A percentile compares a stretch with the other conserved stretches of the same genome.
phyloP scores from a whole-genome alignment of 129 eudicot genomes.

The Heracleum sosnowskyi region DNA sequence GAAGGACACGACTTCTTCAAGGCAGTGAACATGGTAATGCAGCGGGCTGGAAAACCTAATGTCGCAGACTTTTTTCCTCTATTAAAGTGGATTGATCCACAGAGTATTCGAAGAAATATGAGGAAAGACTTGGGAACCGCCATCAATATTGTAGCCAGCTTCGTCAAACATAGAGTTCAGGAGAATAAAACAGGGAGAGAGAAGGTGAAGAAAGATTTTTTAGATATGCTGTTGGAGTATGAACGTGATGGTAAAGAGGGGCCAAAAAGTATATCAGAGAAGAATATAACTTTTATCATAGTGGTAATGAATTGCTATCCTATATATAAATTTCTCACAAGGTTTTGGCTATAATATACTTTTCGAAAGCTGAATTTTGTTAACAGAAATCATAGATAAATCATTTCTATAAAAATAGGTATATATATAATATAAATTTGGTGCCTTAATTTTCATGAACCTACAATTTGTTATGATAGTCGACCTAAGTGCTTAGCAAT shows the following conservation, averaged over 20 bases:
- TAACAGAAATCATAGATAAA: not conserved
- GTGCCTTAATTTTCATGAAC: no score
- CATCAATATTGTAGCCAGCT: not conserved
- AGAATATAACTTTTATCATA: slow-evolving; percentile 30
- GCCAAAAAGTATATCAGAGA: slow-evolving; percentile 25
- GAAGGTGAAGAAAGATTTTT: not conserved
- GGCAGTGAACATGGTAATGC: slow-evolving; percentile 17
- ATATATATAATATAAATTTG: no score
- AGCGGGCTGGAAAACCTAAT: slow-evolving; percentile 29
- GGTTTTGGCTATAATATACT: not conserved
- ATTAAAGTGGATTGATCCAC: slow-evolving; percentile 28
- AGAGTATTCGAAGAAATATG: not conserved
- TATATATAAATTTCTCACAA: not conserved
- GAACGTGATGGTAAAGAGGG: not conserved
- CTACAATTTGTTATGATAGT: no score
- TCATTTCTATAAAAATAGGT: no score
- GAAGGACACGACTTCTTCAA: slow-evolving; percentile 10
- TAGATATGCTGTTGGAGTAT: slow-evolving; percentile 4
- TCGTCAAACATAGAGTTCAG: not conserved
- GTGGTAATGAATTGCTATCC: slow-evolving; percentile 25
- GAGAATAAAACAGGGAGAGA: not conserved
- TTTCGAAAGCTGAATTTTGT: no score
- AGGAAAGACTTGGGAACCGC: not conserved
- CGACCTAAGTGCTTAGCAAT: no score
- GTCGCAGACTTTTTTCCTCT: slow-evolving; percentile 42